Evolutionary conservation across 2,329 filamentous ascomycete genomes (phyloP).

Genomic region (Dothistroma pini): DNA sequence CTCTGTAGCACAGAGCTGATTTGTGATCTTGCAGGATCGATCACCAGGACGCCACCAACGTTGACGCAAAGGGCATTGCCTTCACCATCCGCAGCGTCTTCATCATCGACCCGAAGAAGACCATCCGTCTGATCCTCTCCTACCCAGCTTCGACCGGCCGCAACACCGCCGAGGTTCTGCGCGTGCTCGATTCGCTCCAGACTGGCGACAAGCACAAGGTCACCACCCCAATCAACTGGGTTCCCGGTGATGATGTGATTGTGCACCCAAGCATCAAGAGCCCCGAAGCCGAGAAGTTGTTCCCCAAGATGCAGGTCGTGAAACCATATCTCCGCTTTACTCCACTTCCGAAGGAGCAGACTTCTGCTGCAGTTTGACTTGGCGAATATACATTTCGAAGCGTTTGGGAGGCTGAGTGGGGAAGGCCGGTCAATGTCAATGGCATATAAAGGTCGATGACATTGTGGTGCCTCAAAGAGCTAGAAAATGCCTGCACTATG

Average conservation of each 20-base stretch:
- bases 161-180: conserved; percentile 52
- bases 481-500: not conserved
- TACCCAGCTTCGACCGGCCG: conserved; percentile 61
- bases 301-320: conserved; percentile 58
- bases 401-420: conserved; percentile 27
- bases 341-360: conserved; percentile 57
- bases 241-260: conserved; percentile 58
- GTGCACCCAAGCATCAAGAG: conserved; percentile 58
- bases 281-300: conserved; percentile 56
- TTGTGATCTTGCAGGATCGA: conserved; percentile 41
- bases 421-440: conserved; percentile 5
- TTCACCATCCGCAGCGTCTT: conserved; percentile 65
- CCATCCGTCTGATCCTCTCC: conserved; percentile 56
- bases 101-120: conserved; percentile 63
- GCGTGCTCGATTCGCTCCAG: conserved; percentile 51
- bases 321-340: conserved; percentile 62
- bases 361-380: conserved; percentile 42
- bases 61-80: conserved; percentile 54
- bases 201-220: conserved; percentile 58
- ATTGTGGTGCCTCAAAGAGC: not conserved
- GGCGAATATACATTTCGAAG: conserved; percentile 18
- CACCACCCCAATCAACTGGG: conserved; percentile 61
- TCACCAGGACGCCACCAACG: conserved; percentile 56
- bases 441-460: not conserved
- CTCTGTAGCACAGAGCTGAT: conserved; percentile 9